Evolutionary conservation across 1,284 basidiomycete genomes (phyloP).

Genomic region (Apiotrichum gracile): DNA sequence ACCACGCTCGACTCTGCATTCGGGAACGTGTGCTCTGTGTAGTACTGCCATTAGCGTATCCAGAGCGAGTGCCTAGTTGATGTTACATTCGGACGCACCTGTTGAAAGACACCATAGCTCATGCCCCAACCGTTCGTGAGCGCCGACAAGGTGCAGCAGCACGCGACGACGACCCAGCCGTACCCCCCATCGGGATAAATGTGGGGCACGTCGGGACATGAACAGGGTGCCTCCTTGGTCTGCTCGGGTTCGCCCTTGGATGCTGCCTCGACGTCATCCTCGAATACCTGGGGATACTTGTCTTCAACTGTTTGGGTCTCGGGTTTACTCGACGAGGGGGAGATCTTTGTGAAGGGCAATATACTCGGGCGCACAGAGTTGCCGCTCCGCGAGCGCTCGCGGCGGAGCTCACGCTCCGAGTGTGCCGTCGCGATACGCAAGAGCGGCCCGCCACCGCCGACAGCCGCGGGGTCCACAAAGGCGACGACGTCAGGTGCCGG

Average conservation of each 20-base stretch:
- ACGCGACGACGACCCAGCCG: constrained; percentile 35
- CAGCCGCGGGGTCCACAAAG: constrained; percentile 32
- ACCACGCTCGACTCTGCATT: constrained; percentile 19
- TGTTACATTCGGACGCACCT: too few species aligned
- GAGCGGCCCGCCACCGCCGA: constrained; percentile 34
- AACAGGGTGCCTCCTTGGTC: not conserved
- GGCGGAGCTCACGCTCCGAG: constrained; percentile 1
- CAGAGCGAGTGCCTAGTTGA: too few species aligned
- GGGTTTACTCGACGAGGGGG: too few species aligned
- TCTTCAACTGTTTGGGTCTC: not conserved
- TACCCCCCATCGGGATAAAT: constrained; percentile 44
- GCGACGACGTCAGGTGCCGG: constrained; percentile 27
- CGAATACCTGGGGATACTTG: not conserved
- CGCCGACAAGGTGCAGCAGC: constrained; percentile 28
- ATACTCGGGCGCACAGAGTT: too few species aligned
- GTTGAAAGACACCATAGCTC: constrained; percentile 33
- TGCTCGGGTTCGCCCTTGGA: not conserved
- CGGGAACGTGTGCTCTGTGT: constrained; percentile 18
- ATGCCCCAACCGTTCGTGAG: constrained; percentile 28
- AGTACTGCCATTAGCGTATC: constrained; percentile 20
- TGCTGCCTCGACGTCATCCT: not conserved
- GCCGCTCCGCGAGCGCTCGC: not conserved
- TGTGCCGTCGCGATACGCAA: constrained; percentile 30
- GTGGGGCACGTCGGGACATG: constrained; percentile 9
- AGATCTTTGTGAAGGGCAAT: too few species aligned